phyloP scores from a whole-genome alignment of 2,329 filamentous ascomycete genomes.

The Xylaria sp. region DNA sequence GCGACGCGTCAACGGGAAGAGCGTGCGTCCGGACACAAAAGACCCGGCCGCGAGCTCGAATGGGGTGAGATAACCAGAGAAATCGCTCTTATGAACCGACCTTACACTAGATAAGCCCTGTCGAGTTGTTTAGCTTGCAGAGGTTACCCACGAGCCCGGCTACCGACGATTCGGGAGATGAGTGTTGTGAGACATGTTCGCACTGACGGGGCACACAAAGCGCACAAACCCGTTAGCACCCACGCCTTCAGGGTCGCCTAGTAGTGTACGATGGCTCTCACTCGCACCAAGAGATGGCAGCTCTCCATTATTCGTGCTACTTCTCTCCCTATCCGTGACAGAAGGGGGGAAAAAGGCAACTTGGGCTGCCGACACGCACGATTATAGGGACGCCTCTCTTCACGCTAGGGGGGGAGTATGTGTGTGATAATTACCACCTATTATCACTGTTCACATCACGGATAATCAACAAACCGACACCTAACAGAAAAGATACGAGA shows the following conservation, averaged over 20 bases:
- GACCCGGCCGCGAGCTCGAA: constrained; percentile 81
- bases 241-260: constrained; percentile 1
- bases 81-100: constrained; percentile 95
- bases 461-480: not conserved
- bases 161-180: constrained; percentile 1
- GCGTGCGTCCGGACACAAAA: constrained; percentile 43
- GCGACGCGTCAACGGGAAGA: constrained; percentile 58
- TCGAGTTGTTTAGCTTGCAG: not conserved
- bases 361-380: not conserved
- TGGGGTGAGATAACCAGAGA: constrained; percentile 90
- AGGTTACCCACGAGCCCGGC: not conserved
- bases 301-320: not conserved
- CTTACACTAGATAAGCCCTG: constrained; percentile 75
- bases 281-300: not conserved
- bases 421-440: not conserved
- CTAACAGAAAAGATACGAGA: not conserved
- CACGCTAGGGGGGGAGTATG: not conserved
- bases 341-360: constrained; percentile 2
- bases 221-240: not conserved
- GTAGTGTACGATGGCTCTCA: not conserved
- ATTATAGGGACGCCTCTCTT: not conserved
- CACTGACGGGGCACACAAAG: constrained; percentile 26
- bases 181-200: constrained; percentile 25
- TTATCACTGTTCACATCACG: not conserved
- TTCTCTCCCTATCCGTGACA: constrained; percentile 3